Base-by-base conservation (phyloP, 2,329 filamentous ascomycete genomes). In the Fusarium armeniacum region DNA sequence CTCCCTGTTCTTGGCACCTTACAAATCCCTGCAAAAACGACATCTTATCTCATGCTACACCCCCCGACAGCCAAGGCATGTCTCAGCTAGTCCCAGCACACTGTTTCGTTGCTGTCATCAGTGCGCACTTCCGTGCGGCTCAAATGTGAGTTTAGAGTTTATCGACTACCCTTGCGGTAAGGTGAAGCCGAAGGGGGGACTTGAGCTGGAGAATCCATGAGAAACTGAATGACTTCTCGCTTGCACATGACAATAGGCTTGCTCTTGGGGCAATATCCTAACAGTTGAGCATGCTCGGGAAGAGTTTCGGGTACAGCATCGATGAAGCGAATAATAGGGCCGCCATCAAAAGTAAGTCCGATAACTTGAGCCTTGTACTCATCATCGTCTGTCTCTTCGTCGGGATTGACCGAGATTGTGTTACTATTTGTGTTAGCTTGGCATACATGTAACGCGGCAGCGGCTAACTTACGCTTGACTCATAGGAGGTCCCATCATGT, bases 281-380 rank as follows among this genome's bases (percentile, higher is more conserved):
- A 58, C 2, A 84, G 64, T 40, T 79, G 73, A 18, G 78, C 77
- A 20, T 78, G 75, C 9, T 77, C 67, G 3, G 77, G 75, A 3
- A 81, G 56, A 13, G 70, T 66, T 24, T 75, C 70, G 10, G 77
- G 76, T 7, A 78, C 69, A 1, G 80, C 72, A n/a, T 80, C 74
- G 36, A 71, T 76, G 60, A 85, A 83, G 20, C 80, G 79, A n/a
- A 85, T 71, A 52, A 85, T 84, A 4, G 83, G 83, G 4, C 81
- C 81, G 16, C 83, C 83, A 6, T 81, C 78, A 12, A 83, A 75
- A 3, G 82, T 83, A 69, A 83, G 82, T 40, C 83, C 83, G 44
- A 85, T 76, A 6, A 85, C 79, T 28, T 80, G 74, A 45, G 72
- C 79, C 8, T 76, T 73, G 26, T 75, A 67, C 2, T 78, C 76